Evolutionary conservation across 1,139 yeast species (phyloP).

Genomic region (Pichia sp.): DNA sequence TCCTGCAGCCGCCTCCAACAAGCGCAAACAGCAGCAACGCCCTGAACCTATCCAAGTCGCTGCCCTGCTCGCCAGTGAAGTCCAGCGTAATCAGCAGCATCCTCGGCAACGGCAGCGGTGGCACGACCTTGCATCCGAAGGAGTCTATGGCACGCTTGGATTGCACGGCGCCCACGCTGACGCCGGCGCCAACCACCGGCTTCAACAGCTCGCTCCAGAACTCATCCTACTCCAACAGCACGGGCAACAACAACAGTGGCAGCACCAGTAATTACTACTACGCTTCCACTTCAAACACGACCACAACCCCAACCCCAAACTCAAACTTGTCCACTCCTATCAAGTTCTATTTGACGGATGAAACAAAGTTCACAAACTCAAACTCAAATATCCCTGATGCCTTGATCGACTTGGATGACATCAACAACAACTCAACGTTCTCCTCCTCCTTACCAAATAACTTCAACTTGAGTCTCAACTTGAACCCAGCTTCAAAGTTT

Average conservation of each 20-base stretch:
- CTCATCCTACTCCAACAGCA: not conserved
- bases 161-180: not conserved
- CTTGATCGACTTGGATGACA: conserved; percentile 33
- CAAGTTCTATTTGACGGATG: conserved; percentile 31
- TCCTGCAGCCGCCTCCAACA: conserved; percentile 11
- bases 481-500: not conserved
- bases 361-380: conserved; percentile 24
- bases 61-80: conserved; percentile 16
- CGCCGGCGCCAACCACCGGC: not conserved
- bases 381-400: conserved; percentile 31
- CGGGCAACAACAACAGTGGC: not conserved
- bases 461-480: not conserved
- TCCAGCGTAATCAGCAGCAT: not conserved
- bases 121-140: not conserved
- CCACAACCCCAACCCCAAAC: not conserved
- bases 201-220: not conserved
- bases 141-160: not conserved
- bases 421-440: conserved; percentile 15
- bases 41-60: conserved; percentile 11
- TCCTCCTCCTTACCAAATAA: not conserved
- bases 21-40: not conserved
- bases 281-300: not conserved
- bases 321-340: conserved; percentile 17
- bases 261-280: not conserved
- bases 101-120: not conserved